Evolutionary conservation across 2,329 filamentous ascomycete genomes (phyloP).

Genomic region (Aspergillus melleus): DNA sequence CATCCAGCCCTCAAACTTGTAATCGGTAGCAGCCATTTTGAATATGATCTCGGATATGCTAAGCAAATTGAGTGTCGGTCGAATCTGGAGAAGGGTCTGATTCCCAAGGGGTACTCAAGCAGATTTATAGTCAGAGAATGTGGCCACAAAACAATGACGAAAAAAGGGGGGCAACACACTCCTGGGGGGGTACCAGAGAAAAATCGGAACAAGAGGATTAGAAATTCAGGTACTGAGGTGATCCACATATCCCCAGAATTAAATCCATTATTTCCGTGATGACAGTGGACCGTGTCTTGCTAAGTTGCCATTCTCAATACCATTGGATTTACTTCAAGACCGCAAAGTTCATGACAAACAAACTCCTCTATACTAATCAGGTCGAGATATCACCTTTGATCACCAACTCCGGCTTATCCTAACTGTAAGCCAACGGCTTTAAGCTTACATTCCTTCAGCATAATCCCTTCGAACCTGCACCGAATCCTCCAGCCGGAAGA

Average conservation of each 20-base stretch:
- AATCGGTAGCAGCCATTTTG: conserved; percentile 36
- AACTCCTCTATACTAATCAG: neutral
- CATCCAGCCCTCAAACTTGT: conserved; percentile 59
- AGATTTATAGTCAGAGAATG: conserved; percentile 1
- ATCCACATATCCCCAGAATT: neutral
- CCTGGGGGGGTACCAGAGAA: neutral
- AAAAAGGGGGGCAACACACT: neutral
- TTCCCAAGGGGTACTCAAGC: conserved; percentile 10
- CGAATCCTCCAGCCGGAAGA: neutral
- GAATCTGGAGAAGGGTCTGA: conserved; percentile 1
- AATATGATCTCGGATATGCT: neutral
- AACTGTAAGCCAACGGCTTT: neutral
- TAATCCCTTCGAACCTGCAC: neutral
- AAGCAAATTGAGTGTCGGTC: neutral
- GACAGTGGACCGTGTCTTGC: neutral
- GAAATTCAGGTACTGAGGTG: neutral
- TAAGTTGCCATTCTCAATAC: neutral
- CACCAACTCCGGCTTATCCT: neutral
- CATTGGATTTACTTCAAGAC: neutral
- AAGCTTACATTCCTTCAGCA: neutral
- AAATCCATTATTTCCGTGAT: conserved; percentile 8
- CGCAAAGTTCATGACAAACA: neutral
- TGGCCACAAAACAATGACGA: neutral
- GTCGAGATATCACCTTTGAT: neutral
- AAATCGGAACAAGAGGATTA: neutral